These are phyloP conservation scores for Patellifolia procumbens DNA, from an alignment of 179 eudicot genomes.

Conservation along the genomic window DNA sequence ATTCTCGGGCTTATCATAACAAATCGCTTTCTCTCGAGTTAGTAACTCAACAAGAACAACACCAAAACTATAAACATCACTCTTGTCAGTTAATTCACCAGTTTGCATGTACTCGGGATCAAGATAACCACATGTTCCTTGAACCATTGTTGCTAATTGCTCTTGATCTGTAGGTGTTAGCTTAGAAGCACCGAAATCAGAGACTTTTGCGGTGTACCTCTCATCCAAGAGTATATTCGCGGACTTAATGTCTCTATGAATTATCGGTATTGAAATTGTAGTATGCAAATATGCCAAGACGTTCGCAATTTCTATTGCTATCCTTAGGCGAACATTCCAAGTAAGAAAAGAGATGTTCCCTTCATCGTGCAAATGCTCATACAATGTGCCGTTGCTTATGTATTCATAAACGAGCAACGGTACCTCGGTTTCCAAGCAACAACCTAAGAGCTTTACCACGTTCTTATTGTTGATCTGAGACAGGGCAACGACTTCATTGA, in stretches of 20 bases:
- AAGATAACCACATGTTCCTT: constrained; percentile 25
- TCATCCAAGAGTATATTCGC: neutral
- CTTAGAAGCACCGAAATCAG: constrained; percentile 28
- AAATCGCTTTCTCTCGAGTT: constrained; percentile 14
- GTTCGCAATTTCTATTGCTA: neutral
- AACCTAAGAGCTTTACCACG: constrained; percentile 2
- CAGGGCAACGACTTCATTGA: neutral
- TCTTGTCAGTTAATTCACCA: constrained; percentile 20
- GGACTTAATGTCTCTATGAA: neutral
- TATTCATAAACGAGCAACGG: neutral
- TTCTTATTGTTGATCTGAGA: neutral
- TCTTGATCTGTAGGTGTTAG: constrained; percentile 15
- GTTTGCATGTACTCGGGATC: constrained; percentile 26
- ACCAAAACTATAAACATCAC: constrained; percentile 29
- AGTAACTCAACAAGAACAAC: constrained; percentile 26
- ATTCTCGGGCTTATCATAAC: neutral
- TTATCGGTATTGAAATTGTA: neutral
- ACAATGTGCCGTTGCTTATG: neutral
- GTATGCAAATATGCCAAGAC: neutral
- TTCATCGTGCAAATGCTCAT: neutral
- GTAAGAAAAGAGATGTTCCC: neutral
- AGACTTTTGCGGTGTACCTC: constrained; percentile 3
- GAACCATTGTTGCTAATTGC: constrained; percentile 19
- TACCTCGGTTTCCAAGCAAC: neutral
- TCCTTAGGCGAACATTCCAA: neutral